Evolutionary conservation across 192 early-diverging fungal species (phyloP), one percentile per base, ranked within the genome.

Genomic region (Spizellomyces sp.): DNA sequence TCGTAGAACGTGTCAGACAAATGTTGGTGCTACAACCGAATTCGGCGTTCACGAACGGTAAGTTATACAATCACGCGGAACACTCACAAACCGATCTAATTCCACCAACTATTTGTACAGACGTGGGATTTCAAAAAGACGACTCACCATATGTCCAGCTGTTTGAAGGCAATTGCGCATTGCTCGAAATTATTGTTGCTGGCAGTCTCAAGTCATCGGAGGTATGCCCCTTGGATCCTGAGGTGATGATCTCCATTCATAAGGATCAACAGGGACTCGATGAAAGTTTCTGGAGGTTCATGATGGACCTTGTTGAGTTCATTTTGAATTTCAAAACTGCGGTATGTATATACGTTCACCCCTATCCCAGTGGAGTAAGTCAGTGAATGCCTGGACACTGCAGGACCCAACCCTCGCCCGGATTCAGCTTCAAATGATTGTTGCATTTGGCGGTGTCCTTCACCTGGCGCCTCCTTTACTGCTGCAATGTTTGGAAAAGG

Each of bases 401-500:
- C 14, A 59, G 72, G 73, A 74, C 44, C 70, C 71, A 46, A 27
- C 58, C 19, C 17, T 71, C 10, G 50, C 64, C 9, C 21, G 48
- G 19, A 58, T 48, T 15, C 74, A 76, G 52, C 66, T 81, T 47
- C 48, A 61, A 10, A 73, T 74, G 66, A 14, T 79, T 8, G 70
- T 62, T 4, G 54, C 48, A 21, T 76, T 77, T 70, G 73, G 72
- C 4, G 71, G 67, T n/a, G 46, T 81, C n/a, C 21, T 79, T 19
- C 9, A 19, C 27, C 9, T 52, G 5, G 48, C 64, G 9, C 62
- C 67, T 8, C 64, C 9, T 5, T 47, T 78, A 12, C 27, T 82
- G 12, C 47, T 74, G 15, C 48, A 45, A n/a, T 71, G 73, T 41
- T 15, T 82, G 44, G 41, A 74, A 19, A 82, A 80, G 66, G 78